Evolutionary conservation across 225 moss, liverwort and hornwort genomes (phyloP).

Genomic region (Climacium dendroides): DNA sequence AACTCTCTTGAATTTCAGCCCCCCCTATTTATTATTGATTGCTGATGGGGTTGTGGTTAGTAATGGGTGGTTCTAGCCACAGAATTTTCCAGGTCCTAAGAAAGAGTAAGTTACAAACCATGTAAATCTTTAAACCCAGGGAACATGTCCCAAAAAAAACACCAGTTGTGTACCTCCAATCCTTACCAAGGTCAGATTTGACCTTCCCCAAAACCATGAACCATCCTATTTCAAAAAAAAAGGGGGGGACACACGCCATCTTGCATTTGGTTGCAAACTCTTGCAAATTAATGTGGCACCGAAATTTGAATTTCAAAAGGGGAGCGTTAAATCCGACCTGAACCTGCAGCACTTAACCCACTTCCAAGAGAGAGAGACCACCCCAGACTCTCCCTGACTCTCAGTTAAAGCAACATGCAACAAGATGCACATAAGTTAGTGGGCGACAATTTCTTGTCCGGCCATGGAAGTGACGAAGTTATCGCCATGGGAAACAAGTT

Average conservation of each 20-base stretch:
- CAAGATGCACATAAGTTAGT: too few species aligned
- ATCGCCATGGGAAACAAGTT: neutral
- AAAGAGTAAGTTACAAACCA: neutral
- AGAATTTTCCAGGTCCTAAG: too few species aligned
- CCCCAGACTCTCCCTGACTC: too few species aligned
- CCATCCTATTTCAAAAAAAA: neutral
- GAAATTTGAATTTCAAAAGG: neutral
- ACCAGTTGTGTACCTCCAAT: neutral
- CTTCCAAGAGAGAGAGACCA: too few species aligned
- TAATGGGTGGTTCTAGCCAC: too few species aligned
- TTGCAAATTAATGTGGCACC: neutral
- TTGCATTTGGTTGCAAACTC: rapidly evolving
- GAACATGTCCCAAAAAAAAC: too few species aligned
- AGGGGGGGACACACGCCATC: neutral
- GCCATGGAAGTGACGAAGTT: neutral
- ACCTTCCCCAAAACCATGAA: neutral
- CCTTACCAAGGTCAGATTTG: neutral
- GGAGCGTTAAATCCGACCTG: neutral
- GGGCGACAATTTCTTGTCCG: too few species aligned
- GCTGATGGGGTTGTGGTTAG: too few species aligned
- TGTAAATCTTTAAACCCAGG: neutral
- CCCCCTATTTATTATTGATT: too few species aligned
- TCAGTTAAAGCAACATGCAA: too few species aligned
- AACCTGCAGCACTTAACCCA: too few species aligned
- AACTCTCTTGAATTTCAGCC: too few species aligned